Evolutionary conservation across 108 stramenopile species (phyloP).

Genomic region (Cyclotella distinguenda): DNA sequence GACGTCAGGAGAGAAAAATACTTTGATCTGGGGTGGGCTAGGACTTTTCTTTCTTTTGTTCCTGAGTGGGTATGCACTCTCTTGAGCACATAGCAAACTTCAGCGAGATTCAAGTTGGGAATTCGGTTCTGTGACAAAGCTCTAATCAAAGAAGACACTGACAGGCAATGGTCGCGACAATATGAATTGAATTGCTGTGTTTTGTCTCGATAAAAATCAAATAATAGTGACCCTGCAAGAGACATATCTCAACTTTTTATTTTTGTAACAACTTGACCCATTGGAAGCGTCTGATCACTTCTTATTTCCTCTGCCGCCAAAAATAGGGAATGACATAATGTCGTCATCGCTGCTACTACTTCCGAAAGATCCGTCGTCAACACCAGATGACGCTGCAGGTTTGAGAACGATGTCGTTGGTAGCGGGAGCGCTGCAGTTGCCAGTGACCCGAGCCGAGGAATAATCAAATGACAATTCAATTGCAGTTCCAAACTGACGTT

Average conservation of each 20-base stretch:
- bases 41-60: slow-evolving; percentile 83
- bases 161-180: too few species aligned
- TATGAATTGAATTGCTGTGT: neutral
- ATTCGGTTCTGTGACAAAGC: too few species aligned
- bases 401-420: too few species aligned
- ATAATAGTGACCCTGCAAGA: neutral
- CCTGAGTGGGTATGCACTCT: slow-evolving; percentile 75
- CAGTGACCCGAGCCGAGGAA: neutral
- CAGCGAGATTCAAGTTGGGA: too few species aligned
- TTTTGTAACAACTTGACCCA: neutral
- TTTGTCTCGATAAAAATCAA: neutral
- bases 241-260: too few species aligned
- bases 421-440: neutral
- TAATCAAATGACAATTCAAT: slow-evolving; percentile 22
- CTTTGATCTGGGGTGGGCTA: slow-evolving; percentile 88
- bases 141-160: too few species aligned
- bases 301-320: slow-evolving; percentile 20
- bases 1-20: slow-evolving; percentile 87
- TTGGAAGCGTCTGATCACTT: neutral
- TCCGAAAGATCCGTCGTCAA: too few species aligned
- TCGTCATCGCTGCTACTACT: slow-evolving; percentile 37
- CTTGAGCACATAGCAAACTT: slow-evolving; percentile 30
- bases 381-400: slow-evolving; percentile 6
- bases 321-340: slow-evolving; percentile 31
- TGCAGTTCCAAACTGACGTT: slow-evolving; percentile 45